Evolutionary conservation across 345 rosid species (phyloP), one percentile per base, ranked within the genome.

Genomic region (Clausena lansium): DNA sequence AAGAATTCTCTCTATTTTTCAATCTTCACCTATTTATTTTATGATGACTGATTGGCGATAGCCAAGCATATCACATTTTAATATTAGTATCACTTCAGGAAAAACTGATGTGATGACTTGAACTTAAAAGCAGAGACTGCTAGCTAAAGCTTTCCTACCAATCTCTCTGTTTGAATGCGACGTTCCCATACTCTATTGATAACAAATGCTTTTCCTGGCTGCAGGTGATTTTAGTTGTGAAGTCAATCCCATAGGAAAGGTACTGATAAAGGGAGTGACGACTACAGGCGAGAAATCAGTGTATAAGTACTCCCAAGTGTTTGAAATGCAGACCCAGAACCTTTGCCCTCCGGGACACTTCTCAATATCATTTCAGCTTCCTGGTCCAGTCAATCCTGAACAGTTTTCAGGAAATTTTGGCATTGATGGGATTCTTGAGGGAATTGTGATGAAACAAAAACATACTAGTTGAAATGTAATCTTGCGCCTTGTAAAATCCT

Each of bases 271-370:
- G 73, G 94, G 97, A 68, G 87, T 92, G 47, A 86, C 89, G 62
- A 91, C 91, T 52, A 92, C 97, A 3, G 94, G 97, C 0, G 87
- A 87, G 86, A 87, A 76, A 68, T 81, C 36, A 65, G 93, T 92
- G 33, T 71, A 79, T 55, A 83, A 80, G 35, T 71, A 70, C 80
- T 82, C 90, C 28, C 87, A 80, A 28, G 71, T 81, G 78, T 92
- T 91, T 60, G 77, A 81, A 76, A 89, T 91, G 92, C 87, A 80
- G 50, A 72, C 91, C 0, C 90, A 63, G 67, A 89, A 91, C 81
- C 91, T 92, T 15, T 81, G 88, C 65, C 91, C 89, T 0, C 85
- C 93, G 0, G 91, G 94, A 64, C 84, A 77, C 59, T 92, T 92
- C 63, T 84, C 91, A 20, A 65, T 92, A 72, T 78, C 87, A 1